Conservation (phyloP, 768 basidiomycete genomes). For the Hypholoma fasciculare region DNA sequence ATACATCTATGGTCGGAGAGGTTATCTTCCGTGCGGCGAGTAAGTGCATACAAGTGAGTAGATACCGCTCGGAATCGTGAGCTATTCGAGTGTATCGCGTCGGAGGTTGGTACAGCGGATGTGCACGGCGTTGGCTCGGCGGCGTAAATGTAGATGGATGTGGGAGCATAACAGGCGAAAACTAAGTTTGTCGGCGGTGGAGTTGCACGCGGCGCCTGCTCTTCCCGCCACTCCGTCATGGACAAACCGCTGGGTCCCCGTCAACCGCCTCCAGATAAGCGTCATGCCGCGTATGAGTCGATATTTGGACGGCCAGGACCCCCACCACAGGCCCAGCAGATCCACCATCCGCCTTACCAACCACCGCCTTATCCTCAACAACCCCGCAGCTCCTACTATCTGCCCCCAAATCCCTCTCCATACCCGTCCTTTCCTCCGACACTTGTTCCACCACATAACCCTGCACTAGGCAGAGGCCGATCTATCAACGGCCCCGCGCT, state of each 20-base stretch:
- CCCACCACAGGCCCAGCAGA: conserved; percentile 48
- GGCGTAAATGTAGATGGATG: neutral
- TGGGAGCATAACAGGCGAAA: conserved; percentile 1
- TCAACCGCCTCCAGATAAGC: conserved; percentile 65
- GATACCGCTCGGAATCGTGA: neutral
- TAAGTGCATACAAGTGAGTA: neutral
- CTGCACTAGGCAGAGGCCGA: conserved; percentile 44
- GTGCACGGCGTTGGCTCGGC: neutral
- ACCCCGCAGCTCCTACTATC: conserved; percentile 32
- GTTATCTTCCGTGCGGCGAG: neutral
- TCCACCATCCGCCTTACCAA: conserved; percentile 22
- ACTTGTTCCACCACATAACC: conserved; percentile 37
- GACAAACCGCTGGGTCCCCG: conserved; percentile 57
- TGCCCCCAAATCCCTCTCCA: conserved; percentile 24
- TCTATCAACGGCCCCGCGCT: conserved; percentile 57
- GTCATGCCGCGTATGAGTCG: conserved; percentile 79
- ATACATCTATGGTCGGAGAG: neutral
- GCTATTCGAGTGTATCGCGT: neutral
- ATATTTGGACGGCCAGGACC: conserved; percentile 77
- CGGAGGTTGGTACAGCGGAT: neutral
- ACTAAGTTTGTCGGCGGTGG: neutral
- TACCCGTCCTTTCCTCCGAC: conserved; percentile 25
- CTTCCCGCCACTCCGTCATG: conserved; percentile 26
- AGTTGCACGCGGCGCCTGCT: conserved; percentile 5
- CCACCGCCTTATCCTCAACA: conserved; percentile 23